Percentiles rank a stretch among this genome's conserved stretches.
Evolutionary conservation across 768 basidiomycete genomes (phyloP).

Genomic region (Cystobasidium tubakii): DNA sequence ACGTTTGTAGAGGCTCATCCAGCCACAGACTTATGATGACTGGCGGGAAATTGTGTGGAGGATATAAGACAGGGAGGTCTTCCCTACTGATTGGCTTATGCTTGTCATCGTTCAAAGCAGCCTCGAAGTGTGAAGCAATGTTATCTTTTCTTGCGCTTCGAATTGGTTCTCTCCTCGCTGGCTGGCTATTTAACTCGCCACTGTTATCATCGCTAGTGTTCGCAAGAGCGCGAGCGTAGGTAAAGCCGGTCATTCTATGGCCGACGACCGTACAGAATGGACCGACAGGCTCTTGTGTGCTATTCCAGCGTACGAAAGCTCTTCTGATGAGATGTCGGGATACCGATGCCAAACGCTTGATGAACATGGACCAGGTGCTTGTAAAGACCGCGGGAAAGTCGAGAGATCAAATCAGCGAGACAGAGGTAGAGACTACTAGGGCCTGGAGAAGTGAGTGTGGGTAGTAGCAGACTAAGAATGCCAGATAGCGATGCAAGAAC

Average conservation of each 20-base stretch:
- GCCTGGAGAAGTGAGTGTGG: too few relatives aligned
- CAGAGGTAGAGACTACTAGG: too few relatives aligned
- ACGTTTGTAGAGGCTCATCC: neutral
- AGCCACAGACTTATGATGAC: constrained; percentile 2
- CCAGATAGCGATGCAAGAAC: too few relatives aligned
- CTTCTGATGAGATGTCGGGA: neutral
- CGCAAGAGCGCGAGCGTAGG: neutral
- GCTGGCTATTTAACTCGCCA: neutral
- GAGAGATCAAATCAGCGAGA: too few relatives aligned
- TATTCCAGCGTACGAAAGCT: neutral
- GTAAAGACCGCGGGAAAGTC: neutral
- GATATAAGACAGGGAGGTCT: neutral
- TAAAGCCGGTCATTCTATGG: neutral
- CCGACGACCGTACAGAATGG: neutral
- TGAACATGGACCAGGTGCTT: neutral
- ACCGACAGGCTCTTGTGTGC: neutral
- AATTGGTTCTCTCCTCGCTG: neutral
- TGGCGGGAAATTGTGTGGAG: neutral
- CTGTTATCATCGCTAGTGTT: neutral
- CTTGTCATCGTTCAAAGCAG: neutral
- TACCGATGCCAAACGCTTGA: neutral
- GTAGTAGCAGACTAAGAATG: too few relatives aligned
- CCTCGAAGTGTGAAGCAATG: neutral
- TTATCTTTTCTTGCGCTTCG: neutral
- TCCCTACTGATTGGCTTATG: neutral